Evolutionary conservation across 169 alveolate species (phyloP).

Genomic region (Plasmodium gonderi): DNA sequence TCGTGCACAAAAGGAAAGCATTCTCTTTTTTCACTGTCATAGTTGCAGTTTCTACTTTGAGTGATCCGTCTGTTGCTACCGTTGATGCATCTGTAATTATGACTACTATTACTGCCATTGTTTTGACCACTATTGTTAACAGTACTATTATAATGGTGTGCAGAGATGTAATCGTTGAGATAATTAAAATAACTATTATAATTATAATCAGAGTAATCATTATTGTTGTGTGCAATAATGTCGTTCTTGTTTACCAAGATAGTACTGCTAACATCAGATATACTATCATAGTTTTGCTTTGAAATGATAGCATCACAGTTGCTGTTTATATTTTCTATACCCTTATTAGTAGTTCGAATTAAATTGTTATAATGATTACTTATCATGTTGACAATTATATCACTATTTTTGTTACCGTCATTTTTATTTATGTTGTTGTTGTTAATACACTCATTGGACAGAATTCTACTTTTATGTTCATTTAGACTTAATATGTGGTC

Average conservation of each 20-base stretch:
- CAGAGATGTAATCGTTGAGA: background rate
- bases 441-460: background rate
- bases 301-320: conserved; percentile 23
- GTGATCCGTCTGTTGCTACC: background rate
- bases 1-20: background rate
- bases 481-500: background rate
- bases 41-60: background rate
- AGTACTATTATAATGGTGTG: background rate
- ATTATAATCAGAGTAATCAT: background rate
- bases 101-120: background rate
- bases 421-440: background rate
- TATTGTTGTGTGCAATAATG: background rate
- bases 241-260: background rate
- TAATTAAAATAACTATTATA: background rate
- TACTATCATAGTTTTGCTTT: conserved; percentile 14
- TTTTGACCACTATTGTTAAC: background rate
- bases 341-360: conserved; percentile 31
- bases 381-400: conserved; percentile 12
- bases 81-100: background rate
- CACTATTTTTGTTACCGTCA: background rate
- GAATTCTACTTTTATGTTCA: background rate
- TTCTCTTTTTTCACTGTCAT: background rate
- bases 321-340: conserved; percentile 23
- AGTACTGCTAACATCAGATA: conserved; percentile 21
- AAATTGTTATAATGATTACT: conserved; percentile 60